phyloP scores from a whole-genome alignment of 768 basidiomycete species.

The Macrolepiota albuminosa region DNA sequence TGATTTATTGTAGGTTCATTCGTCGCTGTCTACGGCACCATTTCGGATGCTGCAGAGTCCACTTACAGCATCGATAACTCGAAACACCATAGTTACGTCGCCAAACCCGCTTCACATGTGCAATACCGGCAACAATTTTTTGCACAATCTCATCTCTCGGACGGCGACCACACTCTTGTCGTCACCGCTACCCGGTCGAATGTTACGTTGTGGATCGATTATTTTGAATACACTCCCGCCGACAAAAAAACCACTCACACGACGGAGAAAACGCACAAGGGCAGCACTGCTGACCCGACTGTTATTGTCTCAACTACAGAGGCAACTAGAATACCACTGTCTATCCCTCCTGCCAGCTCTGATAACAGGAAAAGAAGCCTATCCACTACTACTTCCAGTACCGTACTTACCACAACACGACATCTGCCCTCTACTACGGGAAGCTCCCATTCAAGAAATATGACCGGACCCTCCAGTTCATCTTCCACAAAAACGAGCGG shows the following conservation, averaged over 20 bases:
- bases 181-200: slow-evolving; percentile 13
- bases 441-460: background rate
- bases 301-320: too few species aligned
- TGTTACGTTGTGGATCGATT: slow-evolving; percentile 15
- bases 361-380: background rate
- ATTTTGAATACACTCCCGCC: slow-evolving; percentile 1
- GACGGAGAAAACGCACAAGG: background rate
- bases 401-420: background rate
- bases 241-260: background rate
- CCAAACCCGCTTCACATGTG: background rate
- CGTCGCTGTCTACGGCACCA: slow-evolving; percentile 13
- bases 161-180: slow-evolving; percentile 17
- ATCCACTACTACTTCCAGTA: background rate
- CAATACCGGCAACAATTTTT: slow-evolving; percentile 14
- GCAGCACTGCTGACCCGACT: background rate
- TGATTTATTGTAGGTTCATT: slow-evolving; percentile 5
- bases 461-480: background rate
- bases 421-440: background rate
- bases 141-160: slow-evolving; percentile 12
- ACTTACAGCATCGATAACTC: slow-evolving; percentile 10
- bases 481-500: background rate
- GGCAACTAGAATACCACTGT: background rate
- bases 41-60: slow-evolving; percentile 5
- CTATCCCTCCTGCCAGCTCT: background rate
- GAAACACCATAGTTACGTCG: background rate